phyloP scores from a whole-genome alignment of 345 rosid species.

The Aquilaria sinensis region DNA sequence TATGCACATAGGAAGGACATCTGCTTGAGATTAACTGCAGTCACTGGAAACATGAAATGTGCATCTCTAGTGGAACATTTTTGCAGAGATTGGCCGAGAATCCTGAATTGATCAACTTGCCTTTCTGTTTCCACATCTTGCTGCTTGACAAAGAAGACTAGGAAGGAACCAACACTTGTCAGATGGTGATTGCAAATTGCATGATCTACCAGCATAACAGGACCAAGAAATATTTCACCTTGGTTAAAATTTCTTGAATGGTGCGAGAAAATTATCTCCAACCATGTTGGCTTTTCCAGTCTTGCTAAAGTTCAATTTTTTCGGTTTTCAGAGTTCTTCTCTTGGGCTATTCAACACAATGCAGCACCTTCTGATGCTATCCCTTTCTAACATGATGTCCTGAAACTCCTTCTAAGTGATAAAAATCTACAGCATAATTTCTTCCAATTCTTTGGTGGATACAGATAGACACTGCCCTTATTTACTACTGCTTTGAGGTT shows the following conservation, averaged over 20 bases:
- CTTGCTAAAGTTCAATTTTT: conserved; percentile 11
- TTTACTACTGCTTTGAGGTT: too few species aligned
- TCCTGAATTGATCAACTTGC: conserved; percentile 11
- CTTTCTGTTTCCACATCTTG: conserved; percentile 15
- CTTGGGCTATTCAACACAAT: conserved; percentile 21
- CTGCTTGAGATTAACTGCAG: conserved; percentile 15
- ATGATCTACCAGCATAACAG: conserved; percentile 20
- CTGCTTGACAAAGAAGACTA: conserved; percentile 12
- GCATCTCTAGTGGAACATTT: conserved; percentile 7
- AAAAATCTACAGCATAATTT: too few species aligned
- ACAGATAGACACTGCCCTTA: too few species aligned
- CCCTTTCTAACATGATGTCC: neutral
- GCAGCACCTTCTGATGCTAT: conserved; percentile 22
- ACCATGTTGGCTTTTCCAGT: conserved; percentile 14
- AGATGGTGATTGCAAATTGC: conserved; percentile 13
- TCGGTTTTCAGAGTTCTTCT: conserved; percentile 22
- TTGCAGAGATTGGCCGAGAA: conserved; percentile 19
- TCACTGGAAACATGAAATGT: neutral
- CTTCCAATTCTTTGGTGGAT: too few species aligned
- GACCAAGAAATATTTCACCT: conserved; percentile 10
- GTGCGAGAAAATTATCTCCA: conserved; percentile 13
- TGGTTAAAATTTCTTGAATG: conserved; percentile 15
- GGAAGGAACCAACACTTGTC: neutral
- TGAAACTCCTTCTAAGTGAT: too few species aligned
- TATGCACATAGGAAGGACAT: conserved; percentile 7